Evolutionary conservation across 768 basidiomycete species (phyloP).

Genomic region (Rhodocollybia butyracea): DNA sequence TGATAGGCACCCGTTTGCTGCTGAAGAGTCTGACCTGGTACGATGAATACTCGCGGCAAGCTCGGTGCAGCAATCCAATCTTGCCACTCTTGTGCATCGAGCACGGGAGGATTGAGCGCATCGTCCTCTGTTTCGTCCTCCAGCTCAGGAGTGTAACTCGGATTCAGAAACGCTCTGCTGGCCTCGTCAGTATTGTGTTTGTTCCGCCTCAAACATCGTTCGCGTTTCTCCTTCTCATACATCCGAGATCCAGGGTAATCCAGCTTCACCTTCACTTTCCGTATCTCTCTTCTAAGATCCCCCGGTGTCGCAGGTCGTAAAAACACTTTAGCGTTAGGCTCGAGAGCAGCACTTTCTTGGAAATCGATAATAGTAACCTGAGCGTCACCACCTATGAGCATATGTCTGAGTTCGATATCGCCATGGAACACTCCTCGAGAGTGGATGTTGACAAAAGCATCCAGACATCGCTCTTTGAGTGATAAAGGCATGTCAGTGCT

Average conservation of each 20-base stretch:
- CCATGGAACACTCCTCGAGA: slow-evolving; percentile 46
- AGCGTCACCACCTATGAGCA: slow-evolving; percentile 53
- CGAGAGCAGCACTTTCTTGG: slow-evolving; percentile 32
- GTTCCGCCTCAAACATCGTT: background rate
- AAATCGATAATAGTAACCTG: slow-evolving; percentile 56
- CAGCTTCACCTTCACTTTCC: slow-evolving; percentile 54
- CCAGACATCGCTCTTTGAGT: slow-evolving; percentile 50
- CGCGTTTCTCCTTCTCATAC: slow-evolving; percentile 9
- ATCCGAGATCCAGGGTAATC: slow-evolving; percentile 31
- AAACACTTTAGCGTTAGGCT: slow-evolving; percentile 24
- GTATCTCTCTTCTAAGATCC: slow-evolving; percentile 49
- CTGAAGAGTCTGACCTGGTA: slow-evolving; percentile 1
- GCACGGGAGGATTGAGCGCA: background rate
- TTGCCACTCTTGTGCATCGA: slow-evolving; percentile 2
- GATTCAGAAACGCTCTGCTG: background rate
- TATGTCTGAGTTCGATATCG: slow-evolving; percentile 44
- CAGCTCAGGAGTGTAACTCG: background rate
- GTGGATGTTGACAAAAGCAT: slow-evolving; percentile 48
- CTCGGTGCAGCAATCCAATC: slow-evolving; percentile 2
- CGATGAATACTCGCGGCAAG: background rate
- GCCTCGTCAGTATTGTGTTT: background rate
- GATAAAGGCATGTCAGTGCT: slow-evolving; percentile 51
- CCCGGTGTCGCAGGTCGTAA: slow-evolving; percentile 33
- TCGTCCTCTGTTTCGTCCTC: slow-evolving; percentile 1
- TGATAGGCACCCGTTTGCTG: background rate